A percentile compares a stretch with the other conserved stretches of the same genome.
Conservation (phyloP, 129 eudicot genomes). For the Calendula officinalis region DNA sequence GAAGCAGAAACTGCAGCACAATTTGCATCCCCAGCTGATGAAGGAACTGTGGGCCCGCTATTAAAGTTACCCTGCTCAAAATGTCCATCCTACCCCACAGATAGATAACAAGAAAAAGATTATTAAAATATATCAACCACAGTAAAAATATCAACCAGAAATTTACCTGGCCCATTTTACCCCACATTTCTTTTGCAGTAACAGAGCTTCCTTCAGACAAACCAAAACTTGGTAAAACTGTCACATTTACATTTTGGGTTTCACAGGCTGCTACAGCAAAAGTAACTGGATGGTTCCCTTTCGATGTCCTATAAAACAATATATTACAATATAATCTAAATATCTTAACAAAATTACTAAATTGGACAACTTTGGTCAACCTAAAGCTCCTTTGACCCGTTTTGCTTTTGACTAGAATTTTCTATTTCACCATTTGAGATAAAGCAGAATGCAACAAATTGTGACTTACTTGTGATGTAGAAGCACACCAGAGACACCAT, state of each 20-base stretch:
- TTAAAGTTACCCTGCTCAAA: slow-evolving; percentile 71
- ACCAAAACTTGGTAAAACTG: slow-evolving; percentile 89
- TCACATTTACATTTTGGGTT: slow-evolving; percentile 92
- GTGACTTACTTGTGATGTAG: slow-evolving; percentile 89
- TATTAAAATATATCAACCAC: slow-evolving; percentile 1
- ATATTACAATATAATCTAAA: slow-evolving; percentile 6
- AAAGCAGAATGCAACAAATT: neutral
- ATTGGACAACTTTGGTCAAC: neutral
- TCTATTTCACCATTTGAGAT: neutral
- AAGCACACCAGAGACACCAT: slow-evolving; percentile 95
- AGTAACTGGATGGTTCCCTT: slow-evolving; percentile 87
- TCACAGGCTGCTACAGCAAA: slow-evolving; percentile 93
- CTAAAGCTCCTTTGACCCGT: neutral
- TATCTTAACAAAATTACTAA: neutral
- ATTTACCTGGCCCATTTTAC: slow-evolving; percentile 78
- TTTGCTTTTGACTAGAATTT: neutral
- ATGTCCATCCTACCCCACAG: slow-evolving; percentile 67
- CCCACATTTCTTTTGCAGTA: slow-evolving; percentile 97
- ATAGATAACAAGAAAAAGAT: neutral
- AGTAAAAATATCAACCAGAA: neutral
- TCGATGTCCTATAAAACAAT: slow-evolving; percentile 69
- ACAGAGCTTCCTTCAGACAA: slow-evolving; percentile 71
- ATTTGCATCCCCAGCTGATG: slow-evolving; percentile 92
- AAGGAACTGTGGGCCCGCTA: slow-evolving; percentile 72
- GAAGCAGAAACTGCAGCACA: slow-evolving; percentile 98